Evolutionary conservation across 306 rosid genomes (phyloP).

Genomic region (Sophora flavescens): DNA sequence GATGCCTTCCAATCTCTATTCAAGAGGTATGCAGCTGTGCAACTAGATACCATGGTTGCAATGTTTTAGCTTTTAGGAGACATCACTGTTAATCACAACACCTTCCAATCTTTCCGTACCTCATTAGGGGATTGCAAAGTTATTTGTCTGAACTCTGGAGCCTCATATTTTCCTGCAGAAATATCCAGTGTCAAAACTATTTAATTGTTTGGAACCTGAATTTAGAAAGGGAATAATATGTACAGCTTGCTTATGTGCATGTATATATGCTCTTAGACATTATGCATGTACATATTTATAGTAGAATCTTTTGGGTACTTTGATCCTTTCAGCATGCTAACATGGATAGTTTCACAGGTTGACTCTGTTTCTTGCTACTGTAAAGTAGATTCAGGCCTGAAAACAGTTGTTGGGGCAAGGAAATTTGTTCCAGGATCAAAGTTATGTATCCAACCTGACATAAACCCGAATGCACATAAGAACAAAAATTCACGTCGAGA

Average conservation of each 20-base stretch:
- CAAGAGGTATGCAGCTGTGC: conserved; percentile 11
- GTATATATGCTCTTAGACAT: not conserved
- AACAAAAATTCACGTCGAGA: conserved; percentile 81
- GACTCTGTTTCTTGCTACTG: conserved; percentile 98
- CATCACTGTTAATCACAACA: not conserved
- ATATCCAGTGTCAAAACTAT: not conserved
- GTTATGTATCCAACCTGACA: conserved; percentile 96
- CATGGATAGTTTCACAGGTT: conserved; percentile 69
- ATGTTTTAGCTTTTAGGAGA: conserved; percentile 3
- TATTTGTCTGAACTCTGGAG: not conserved
- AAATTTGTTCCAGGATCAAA: conserved; percentile 97
- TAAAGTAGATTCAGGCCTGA: conserved; percentile 94
- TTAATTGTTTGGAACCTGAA: conserved; percentile 15
- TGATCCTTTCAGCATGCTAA: conserved; percentile 47
- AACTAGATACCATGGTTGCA: not conserved
- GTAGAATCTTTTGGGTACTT: conserved; percentile 16
- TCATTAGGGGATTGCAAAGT: conserved; percentile 17
- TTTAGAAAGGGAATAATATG: not conserved
- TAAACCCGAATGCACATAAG: conserved; percentile 90
- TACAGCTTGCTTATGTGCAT: not conserved
- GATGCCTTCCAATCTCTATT: conserved; percentile 15
- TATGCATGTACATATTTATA: conserved; percentile 13
- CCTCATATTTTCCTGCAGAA: not conserved
- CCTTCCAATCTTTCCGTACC: conserved; percentile 20
- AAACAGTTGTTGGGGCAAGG: conserved; percentile 96